Evolutionary conservation across 192 early-diverging fungal genomes (phyloP).

Genomic region (Jimgerdemannia lactiflua): DNA sequence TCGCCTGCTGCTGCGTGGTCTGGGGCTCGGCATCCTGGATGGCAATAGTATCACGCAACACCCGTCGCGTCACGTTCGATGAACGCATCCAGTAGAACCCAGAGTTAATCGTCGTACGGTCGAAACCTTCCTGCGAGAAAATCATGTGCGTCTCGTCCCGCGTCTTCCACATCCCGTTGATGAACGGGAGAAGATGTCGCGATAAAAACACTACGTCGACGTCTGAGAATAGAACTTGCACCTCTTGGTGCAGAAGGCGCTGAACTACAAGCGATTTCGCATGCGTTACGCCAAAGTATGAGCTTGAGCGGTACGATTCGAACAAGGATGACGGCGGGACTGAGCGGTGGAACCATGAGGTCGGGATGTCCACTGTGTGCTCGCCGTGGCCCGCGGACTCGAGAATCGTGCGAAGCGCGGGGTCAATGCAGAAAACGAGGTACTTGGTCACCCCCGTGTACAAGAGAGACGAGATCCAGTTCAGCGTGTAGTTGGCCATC

Average conservation of each 20-base stretch:
- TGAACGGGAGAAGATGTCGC: conserved; percentile 19
- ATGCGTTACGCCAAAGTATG: conserved; percentile 35
- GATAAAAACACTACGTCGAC: conserved; percentile 35
- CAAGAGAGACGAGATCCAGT: conserved; percentile 34
- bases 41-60: conserved; percentile 24
- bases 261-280: conserved; percentile 36
- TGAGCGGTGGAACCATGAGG: conserved; percentile 31
- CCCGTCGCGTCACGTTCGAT: conserved; percentile 18
- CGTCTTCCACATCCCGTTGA: conserved; percentile 19
- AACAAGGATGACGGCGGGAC: conserved; percentile 10
- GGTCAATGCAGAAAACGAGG: conserved; percentile 35
- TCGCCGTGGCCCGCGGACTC: conserved; percentile 19
- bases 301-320: conserved; percentile 15
- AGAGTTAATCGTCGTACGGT: conserved; percentile 21
- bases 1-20: conserved; percentile 32
- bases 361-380: conserved; percentile 26
- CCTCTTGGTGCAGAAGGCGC: conserved; percentile 21
- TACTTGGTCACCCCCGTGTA: conserved; percentile 16
- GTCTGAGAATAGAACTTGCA: conserved; percentile 33
- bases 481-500: conserved; percentile 38
- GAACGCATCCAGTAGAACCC: conserved; percentile 36
- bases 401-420: conserved; percentile 24
- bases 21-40: conserved; percentile 19
- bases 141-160: conserved; percentile 17
- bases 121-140: conserved; percentile 28